Conservation (phyloP, 2,329 filamentous ascomycete species). For the Monilinia fructigena region DNA sequence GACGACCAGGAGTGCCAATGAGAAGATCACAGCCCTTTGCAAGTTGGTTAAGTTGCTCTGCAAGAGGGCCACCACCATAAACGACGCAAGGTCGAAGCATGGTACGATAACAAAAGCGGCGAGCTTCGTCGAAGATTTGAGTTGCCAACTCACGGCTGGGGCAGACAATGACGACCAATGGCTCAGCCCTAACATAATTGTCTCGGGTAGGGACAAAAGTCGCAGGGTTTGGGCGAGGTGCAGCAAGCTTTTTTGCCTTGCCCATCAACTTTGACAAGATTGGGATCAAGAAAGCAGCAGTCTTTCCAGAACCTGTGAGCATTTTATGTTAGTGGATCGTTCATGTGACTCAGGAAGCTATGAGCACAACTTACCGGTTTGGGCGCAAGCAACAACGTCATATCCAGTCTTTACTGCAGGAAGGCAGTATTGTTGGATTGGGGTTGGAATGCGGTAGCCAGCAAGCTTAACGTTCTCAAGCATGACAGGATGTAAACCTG, state of each 20-base stretch:
- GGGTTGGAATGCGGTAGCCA: slow-evolving; percentile 71
- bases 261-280: slow-evolving; percentile 91
- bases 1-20: slow-evolving; percentile 81
- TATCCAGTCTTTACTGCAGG: slow-evolving; percentile 73
- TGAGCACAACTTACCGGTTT: slow-evolving; percentile 68
- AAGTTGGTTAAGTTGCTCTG: slow-evolving; percentile 69
- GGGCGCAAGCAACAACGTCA: slow-evolving; percentile 85
- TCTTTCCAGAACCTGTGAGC: slow-evolving; percentile 84
- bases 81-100: slow-evolving; percentile 90
- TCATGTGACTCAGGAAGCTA: background rate
- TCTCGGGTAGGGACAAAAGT: slow-evolving; percentile 52
- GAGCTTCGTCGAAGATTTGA: slow-evolving; percentile 92
- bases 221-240: slow-evolving; percentile 66
- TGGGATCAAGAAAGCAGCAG: slow-evolving; percentile 86
- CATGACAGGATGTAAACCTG: slow-evolving; percentile 83
- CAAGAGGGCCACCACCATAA: slow-evolving; percentile 79
- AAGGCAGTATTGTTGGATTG: slow-evolving; percentile 83
- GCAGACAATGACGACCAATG: slow-evolving; percentile 79
- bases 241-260: slow-evolving; percentile 85
- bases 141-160: slow-evolving; percentile 88
- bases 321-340: background rate
- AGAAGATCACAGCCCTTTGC: slow-evolving; percentile 84
- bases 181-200: slow-evolving; percentile 68
- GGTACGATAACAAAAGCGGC: slow-evolving; percentile 88
- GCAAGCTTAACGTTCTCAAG: slow-evolving; percentile 72